Conservation (phyloP, 805 yeast species). For the Teunomyces barrocoloradensis region DNA sequence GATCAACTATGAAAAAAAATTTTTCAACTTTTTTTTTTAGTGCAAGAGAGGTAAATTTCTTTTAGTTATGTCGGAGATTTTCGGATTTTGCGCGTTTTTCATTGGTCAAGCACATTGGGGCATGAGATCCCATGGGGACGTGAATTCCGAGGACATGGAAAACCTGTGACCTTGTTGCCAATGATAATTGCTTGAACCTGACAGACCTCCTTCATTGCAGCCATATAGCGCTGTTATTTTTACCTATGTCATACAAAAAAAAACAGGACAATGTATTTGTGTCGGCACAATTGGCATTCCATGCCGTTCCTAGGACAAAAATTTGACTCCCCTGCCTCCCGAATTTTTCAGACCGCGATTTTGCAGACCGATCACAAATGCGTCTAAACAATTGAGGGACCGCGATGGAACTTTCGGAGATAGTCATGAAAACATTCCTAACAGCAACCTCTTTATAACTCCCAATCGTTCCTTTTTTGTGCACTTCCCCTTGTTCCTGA, state of each 20-base stretch:
- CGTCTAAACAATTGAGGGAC: not conserved
- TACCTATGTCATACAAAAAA: no score
- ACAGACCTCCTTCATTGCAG: no score
- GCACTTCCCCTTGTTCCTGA: not conserved
- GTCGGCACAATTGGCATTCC: not conserved
- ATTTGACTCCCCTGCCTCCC: conserved; percentile 1
- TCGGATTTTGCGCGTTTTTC: conserved; percentile 4
- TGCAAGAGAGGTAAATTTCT: conserved; percentile 1
- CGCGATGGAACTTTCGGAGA: not conserved
- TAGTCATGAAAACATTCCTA: not conserved
- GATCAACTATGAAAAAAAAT: conserved; percentile 2
- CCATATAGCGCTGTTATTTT: no score
- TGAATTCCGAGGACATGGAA: not conserved
- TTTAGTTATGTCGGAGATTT: conserved; percentile 3
- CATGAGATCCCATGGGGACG: conserved; percentile 2
- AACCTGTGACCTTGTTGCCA: no score
- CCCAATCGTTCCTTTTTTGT: not conserved
- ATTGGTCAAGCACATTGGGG: not conserved
- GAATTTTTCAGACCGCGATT: conserved; percentile 2
- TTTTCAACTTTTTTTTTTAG: conserved; percentile 1
- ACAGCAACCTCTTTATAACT: no score
- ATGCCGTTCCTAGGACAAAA: not conserved
- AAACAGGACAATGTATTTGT: not conserved
- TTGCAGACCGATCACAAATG: not conserved
- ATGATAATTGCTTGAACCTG: no score